phyloP scores from a whole-genome alignment of 495 filamentous ascomycete genomes.

The Penicillium longicatenatum region DNA sequence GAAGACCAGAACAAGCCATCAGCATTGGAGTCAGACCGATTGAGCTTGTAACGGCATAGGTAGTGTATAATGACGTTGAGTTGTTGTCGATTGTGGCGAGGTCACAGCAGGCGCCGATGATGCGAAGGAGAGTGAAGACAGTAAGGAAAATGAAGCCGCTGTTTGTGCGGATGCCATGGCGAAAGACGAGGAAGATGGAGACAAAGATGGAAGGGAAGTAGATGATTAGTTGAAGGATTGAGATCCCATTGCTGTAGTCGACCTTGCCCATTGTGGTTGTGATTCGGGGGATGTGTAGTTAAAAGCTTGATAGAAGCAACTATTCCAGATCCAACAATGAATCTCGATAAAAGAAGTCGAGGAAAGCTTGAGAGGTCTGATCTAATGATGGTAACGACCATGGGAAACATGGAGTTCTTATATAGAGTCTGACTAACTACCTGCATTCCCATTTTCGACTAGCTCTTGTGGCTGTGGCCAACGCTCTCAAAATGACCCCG shows the following conservation, averaged over 20 bases:
- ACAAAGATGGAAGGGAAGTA: conserved; percentile 38
- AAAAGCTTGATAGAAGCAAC: neutral
- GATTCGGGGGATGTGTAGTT: neutral
- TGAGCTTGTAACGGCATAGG: conserved; percentile 29
- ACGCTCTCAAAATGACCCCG: neutral
- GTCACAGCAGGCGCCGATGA: conserved; percentile 39
- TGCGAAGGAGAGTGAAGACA: conserved; percentile 36
- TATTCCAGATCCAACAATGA: neutral
- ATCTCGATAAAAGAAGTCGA: neutral
- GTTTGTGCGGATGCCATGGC: conserved; percentile 39
- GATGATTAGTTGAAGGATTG: conserved; percentile 36
- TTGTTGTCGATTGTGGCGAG: conserved; percentile 38
- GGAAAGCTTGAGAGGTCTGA: neutral
- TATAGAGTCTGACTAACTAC: neutral
- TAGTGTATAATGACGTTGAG: conserved; percentile 23
- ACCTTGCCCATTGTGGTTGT: conserved; percentile 21
- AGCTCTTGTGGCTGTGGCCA: neutral
- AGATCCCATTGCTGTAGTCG: conserved; percentile 35
- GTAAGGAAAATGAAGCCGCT: conserved; percentile 42
- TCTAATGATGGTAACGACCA: neutral
- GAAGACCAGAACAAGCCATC: conserved; percentile 25
- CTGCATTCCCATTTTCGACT: neutral
- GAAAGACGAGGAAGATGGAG: conserved; percentile 34
- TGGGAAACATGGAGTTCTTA: neutral
- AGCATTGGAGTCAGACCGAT: conserved; percentile 33